Base-by-base conservation (phyloP, 106 monocot genomes). In the Dendrobium chrysotoxum region DNA sequence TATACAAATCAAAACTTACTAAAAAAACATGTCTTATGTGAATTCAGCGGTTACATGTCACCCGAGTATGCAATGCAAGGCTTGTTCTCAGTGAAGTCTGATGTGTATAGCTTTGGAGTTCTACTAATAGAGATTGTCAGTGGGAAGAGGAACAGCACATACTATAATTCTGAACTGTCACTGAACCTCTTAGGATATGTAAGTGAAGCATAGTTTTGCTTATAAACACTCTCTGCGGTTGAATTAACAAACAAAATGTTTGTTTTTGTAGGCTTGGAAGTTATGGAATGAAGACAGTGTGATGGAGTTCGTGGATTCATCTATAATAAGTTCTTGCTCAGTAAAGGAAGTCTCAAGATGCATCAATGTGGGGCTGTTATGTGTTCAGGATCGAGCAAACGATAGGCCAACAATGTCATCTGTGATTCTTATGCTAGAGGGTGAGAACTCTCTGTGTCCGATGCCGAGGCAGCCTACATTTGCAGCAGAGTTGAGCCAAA, bases 21-120 rank as follows among this genome's bases (percentile, higher is more conserved):
- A 15, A 47, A 78, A 25, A 54, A 28, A n/a, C 12, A 53, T 80
- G 11, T 53, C 21, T 73, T 35, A 40, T 20, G 5, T n/a, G 13
- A 30, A 5, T 57, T 6, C 83, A 86, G 88, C 41, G 88, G 86
- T 23, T 88, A 88, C 54, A 88, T 88, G 82, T 74, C 88, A 13
- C 86, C 88, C 3, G 88, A 88, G 40, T 86, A 86, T 72, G 88
- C 88, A 76, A 85, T 88, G 85, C 82, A 86, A 46, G 88, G 88
- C 4, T 31, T 75, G 61, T 83, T 88, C 75, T 88, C 86, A 11
- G 86, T 84, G 23, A 88, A 88, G 53, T 88, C 86, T 0, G 88
- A 88, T 40, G 86, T 88, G 39, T 88, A 83, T 40, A 86, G 88
- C 66, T 88, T 88, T 15, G 88, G 86, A 77, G 83, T 88, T 7